Base-by-base conservation (phyloP, 306 rosid species). In the Rubus idaeus region DNA sequence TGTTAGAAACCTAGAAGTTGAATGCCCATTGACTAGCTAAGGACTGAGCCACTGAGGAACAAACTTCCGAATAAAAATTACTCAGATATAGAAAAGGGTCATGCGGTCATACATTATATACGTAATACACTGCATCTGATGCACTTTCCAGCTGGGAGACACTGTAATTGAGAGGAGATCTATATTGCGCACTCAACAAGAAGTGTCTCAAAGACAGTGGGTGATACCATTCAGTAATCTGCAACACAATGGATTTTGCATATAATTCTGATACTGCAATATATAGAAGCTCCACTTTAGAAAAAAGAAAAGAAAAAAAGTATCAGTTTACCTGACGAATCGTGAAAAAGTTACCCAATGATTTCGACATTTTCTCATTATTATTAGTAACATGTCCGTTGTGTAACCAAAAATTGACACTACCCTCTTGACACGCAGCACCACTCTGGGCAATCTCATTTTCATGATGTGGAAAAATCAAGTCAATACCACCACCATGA, bases 381-480 rank as follows among this genome's bases (percentile, higher is more conserved):
- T 90, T 92, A 78, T 89, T 92, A 18, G 97, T 92, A 80, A 95
- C 98, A 72, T 92, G 98, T 65, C 98, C 98, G 49, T 95, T 95
- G 75, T 95, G 98, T 96, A 95, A 83, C 98, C 97, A 95, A 82
- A 83, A 92, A 82, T 88, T 77, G 80, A 90, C 45, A 78, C 71
- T 53, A 82, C 97, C 81, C 85, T 90, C 97, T 18, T 88, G 70
- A 77, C 90, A 87, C 9, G 91, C 96, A 42, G 99, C 99, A 88
- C 90, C 89, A 85, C 96, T 95, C 86, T 95, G 97, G 47, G 99
- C 96, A 75, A 95, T 76, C 85, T 95, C 99, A 74, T 95, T 95
- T 85, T 95, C 99, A 90, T 95, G 98, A 84, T 92, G 97, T 46
- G 98, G 98, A 84, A 95, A 95, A 66, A 95, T 90, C 80, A 95